Evolutionary conservation across 306 rosid species (phyloP), one percentile per base, ranked within the genome.

Genomic region (Acmispon strigosus): DNA sequence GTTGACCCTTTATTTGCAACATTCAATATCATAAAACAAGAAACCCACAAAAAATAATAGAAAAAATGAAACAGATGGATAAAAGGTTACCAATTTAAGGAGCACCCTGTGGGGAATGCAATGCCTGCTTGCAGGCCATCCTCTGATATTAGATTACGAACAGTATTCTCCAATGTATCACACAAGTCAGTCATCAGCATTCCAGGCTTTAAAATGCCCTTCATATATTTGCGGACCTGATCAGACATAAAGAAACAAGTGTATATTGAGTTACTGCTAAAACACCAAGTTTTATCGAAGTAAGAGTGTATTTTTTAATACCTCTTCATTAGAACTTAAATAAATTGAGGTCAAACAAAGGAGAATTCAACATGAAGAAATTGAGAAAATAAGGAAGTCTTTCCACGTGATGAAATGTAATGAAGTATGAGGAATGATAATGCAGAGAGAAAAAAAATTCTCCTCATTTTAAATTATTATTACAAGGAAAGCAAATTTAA

Each of bases 91-190:
- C 98, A 89, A 81, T 94, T 94, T 77, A 94, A 77, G 57, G 98
- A 94, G 87, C 98, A 94, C 77, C 98, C 98, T 27, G 97, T 90
- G 51, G 98, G 98, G 82, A 94, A 94, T 47, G 98, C 98, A 80
- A 94, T 94, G 85, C 98, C 98, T 9, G 98, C 97, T 84, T 94
- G 92, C 72, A 94, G 77, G 45, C 98, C 97, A 73, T 90, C 87
- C 83, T 90, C 98, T 0, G 97, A 81, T 78, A 90, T 94, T 60
- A 94, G 89, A 85, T 79, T 90, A 27, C 96, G 86, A 42, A 94
- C 96, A 17, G 97, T 86, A 79, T 89, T 84, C 84, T 94, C 98
- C 86, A 94, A 82, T 59, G 95, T 89, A 81, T 94, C 98, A 77
- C 98, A 94, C 34, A 94, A 50, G 82, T 94, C 96, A 62, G 89